These are phyloP conservation scores for Aspergillus oerlinghausenensis DNA, from an alignment of 2,329 filamentous ascomycete genomes.

Conservation along the genomic window DNA sequence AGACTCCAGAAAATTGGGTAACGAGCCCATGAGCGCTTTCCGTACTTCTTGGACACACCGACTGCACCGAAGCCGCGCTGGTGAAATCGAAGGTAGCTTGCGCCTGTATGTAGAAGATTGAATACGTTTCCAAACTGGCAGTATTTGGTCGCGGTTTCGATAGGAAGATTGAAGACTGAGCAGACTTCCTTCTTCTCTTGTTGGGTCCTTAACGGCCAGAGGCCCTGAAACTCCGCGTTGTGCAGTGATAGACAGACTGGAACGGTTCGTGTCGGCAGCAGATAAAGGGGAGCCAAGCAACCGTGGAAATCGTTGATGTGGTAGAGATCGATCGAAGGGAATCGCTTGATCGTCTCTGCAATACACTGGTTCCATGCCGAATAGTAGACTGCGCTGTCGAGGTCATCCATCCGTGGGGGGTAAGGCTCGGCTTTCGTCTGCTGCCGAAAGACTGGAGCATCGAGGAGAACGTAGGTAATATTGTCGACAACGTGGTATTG, in stretches of 20 bases:
- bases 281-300: conserved; percentile 59
- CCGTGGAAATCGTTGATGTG: conserved; percentile 65
- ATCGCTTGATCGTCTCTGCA: conserved; percentile 58
- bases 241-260: conserved; percentile 62
- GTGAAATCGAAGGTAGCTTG: conserved; percentile 61
- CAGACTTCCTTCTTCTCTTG: conserved; percentile 61
- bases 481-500: conserved; percentile 61
- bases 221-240: conserved; percentile 65
- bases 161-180: conserved; percentile 58
- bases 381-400: conserved; percentile 64
- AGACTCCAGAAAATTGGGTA: conserved; percentile 68
- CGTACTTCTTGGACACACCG: conserved; percentile 65
- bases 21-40: conserved; percentile 61
- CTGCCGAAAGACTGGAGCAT: conserved; percentile 62
- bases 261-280: conserved; percentile 57
- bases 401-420: conserved; percentile 64
- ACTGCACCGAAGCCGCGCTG: conserved; percentile 66
- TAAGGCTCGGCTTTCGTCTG: conserved; percentile 62
- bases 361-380: conserved; percentile 69
- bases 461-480: conserved; percentile 64
- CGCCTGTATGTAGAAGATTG: conserved; percentile 62
- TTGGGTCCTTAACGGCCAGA: conserved; percentile 62
- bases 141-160: conserved; percentile 55
- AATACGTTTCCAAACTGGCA: conserved; percentile 66
- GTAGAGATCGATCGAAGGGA: conserved; percentile 58